Conservation (phyloP, 2,329 filamentous ascomycete genomes). For the Diaporthe velutina region DNA sequence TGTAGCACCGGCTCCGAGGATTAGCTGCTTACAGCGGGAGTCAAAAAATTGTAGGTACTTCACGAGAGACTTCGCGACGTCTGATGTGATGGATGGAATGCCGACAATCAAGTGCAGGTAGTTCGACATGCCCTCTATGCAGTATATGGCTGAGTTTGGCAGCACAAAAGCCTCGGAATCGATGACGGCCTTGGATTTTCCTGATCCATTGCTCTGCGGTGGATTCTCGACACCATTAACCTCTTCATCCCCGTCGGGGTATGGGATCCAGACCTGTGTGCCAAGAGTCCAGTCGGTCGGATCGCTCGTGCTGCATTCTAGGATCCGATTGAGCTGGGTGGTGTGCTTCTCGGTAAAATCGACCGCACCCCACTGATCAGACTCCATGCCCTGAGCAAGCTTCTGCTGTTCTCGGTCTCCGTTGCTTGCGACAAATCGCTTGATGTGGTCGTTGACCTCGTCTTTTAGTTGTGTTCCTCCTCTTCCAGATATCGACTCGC, state of each 20-base stretch:
- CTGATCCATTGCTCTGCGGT: constrained; percentile 61
- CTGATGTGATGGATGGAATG: constrained; percentile 89
- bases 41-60: constrained; percentile 95
- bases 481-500: constrained; percentile 85
- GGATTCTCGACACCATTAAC: constrained; percentile 47
- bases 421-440: constrained; percentile 80
- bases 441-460: constrained; percentile 85
- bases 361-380: constrained; percentile 82
- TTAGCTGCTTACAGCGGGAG: constrained; percentile 94
- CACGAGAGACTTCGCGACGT: constrained; percentile 83
- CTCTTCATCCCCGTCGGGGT: constrained; percentile 53
- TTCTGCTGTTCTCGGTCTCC: constrained; percentile 80
- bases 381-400: constrained; percentile 82
- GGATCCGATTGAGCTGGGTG: constrained; percentile 71
- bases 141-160: constrained; percentile 84
- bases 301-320: constrained; percentile 79
- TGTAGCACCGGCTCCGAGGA: constrained; percentile 93
- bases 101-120: constrained; percentile 87
- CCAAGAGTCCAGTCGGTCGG: constrained; percentile 74
- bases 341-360: constrained; percentile 78
- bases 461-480: constrained; percentile 82
- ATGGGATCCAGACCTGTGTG: constrained; percentile 69
- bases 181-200: constrained; percentile 81
- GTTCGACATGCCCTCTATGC: constrained; percentile 83
- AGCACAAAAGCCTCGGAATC: constrained; percentile 89